Evolutionary conservation across 2,329 filamentous ascomycete genomes (phyloP).

Genomic region (Aspergillus awamori): DNA sequence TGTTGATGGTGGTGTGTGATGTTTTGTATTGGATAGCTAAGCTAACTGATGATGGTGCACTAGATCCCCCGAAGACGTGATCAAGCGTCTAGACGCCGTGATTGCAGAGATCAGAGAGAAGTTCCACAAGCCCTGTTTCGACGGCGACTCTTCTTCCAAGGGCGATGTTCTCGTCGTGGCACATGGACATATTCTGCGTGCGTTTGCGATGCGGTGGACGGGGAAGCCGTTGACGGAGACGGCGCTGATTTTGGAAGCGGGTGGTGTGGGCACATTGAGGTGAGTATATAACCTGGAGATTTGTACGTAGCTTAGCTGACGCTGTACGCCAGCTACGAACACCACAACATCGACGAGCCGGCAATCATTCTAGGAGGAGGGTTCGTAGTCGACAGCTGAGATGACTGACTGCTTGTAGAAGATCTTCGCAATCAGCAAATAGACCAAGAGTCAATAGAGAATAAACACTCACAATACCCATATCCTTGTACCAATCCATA

Average conservation of each 20-base stretch:
- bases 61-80: conserved; percentile 73
- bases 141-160: conserved; percentile 49
- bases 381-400: conserved; percentile 54
- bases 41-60: not conserved
- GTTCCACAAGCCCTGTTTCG: conserved; percentile 66
- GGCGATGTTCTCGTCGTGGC: conserved; percentile 79
- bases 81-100: conserved; percentile 70
- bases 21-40: not conserved
- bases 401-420: not conserved
- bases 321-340: conserved; percentile 66
- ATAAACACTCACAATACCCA: not conserved
- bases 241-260: conserved; percentile 81
- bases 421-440: not conserved
- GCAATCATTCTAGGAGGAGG: conserved; percentile 77
- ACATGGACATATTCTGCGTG: conserved; percentile 85
- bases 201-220: conserved; percentile 86
- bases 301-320: no score
- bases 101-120: conserved; percentile 73
- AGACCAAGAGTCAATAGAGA: not conserved
- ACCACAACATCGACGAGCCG: conserved; percentile 75
- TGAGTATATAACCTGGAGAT: conserved; percentile 36
- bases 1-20: not conserved
- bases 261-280: conserved; percentile 81
- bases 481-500: no score
- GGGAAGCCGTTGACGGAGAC: conserved; percentile 73